Evolutionary conservation across 1,139 yeast species (phyloP), one percentile per base, ranked within the genome.

Genomic region (Taphrina sp.): DNA sequence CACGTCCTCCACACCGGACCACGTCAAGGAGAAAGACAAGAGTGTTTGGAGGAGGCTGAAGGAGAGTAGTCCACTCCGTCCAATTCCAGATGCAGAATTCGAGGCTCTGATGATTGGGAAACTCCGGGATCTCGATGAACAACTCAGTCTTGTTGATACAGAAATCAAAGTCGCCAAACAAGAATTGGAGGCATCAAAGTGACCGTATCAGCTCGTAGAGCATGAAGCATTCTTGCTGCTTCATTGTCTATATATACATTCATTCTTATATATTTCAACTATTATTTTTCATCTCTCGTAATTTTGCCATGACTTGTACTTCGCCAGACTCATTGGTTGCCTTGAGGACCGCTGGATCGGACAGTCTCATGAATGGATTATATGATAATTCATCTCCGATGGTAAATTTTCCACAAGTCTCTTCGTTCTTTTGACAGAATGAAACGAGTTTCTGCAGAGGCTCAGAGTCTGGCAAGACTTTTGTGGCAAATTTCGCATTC

Each of bases 291-390:
- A 86, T 67, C 63, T 79, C 79, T 61, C 96, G 77, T 64, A 87
- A 72, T 62, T 72, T 74, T 38, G 74, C 76, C 92, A 87, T 85
- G 35, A 85, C 79, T 17, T 76, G 78, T 10, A 73, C 73, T 1
- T 76, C 73, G 38, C 73, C 70, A 24, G 67, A 65, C 0, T 74
- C 73, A 1, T 74, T 72, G 0, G 80, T 72, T 19, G 76, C 77
- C 53, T 71, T 64, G 63, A 78, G 74, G 8, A 87, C 79, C 28
- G 69, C 71, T 0, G 81, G 77, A 63, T 85, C 89, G 35, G 59
- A 51, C 19, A 87, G 73, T 66, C 86, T 79, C 92, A 90, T 83
- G 71, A 94, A 92, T 31, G 98, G 98, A 68, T 92, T 92, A 72
- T 81, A 85, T 54, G 74, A 69, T 63, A 82, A 74, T 69, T 92